Base-by-base conservation (phyloP, 75 land plant species). In the Picea sitchensis region DNA sequence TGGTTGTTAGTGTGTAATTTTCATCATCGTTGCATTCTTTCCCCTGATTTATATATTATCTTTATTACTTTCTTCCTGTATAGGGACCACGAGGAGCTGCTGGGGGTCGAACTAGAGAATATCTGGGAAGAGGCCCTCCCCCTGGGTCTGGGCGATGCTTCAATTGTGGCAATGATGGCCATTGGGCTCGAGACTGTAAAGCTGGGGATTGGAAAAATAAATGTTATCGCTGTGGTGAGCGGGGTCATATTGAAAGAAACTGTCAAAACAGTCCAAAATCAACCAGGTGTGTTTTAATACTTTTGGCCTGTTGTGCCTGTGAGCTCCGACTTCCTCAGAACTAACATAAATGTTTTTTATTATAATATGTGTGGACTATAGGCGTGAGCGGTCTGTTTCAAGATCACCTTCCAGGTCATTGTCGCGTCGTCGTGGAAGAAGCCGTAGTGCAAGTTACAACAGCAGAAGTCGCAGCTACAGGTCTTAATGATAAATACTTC, bases 181-280 rank as follows among this genome's bases (percentile, higher is more conserved):
- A 96, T 63, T 96, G 98, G 98, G 98, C 98, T 74, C 81, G 98
- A 75, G 98, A 96, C 78, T 96, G 98, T 82, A 94, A 94, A 81
- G 96, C 94, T 15, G 98, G 98, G 26, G 98, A 95, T 78, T 95
- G 98, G 98, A 91, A 94, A 72, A 92, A 95, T 79, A 95, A 92
- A 80, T 95, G 98, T 79, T 95, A 95, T 57, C 90, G 92, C 1
- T 95, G 98, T 81, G 98, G 98, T 7, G 92, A 95, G 71, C 83
- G 91, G 4, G 98, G 92, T 69, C 96, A 95, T 73, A 91, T 95
- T 36, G 96, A 93, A 77, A 89, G 92, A 77, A 91, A 95, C 57
- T 95, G 98, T 76, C 88, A 88, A 57, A 96, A 92, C 79, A 96
- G 96, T 81, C 98, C 98, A 17, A 90, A 89, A 58, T 58, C 76